Evolutionary conservation across 139 green algal genomes (phyloP).

Genomic region (Desmodesmus armatus): DNA sequence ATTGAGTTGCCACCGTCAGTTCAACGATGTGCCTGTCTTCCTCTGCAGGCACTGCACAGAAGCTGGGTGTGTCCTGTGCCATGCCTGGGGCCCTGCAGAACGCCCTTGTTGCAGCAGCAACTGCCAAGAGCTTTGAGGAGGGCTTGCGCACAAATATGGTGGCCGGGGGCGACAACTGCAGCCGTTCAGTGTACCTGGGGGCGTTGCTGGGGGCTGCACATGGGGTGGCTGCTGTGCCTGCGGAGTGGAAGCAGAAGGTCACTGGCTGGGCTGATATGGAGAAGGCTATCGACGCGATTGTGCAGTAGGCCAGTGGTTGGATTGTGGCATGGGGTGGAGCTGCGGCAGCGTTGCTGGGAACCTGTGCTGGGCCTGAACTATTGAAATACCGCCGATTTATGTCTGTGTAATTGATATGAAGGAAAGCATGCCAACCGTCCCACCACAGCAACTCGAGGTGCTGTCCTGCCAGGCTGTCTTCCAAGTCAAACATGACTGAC

Average conservation of each 20-base stretch:
- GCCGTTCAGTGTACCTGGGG: slow-evolving; percentile 52
- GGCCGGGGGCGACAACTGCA: slow-evolving; percentile 71
- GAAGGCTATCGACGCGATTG: not conserved
- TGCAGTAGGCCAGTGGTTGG: not conserved
- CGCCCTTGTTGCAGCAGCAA: slow-evolving; percentile 49
- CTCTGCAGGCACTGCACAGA: slow-evolving; percentile 16
- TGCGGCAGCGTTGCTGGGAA: too few species aligned
- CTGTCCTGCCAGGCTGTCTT: too few species aligned
- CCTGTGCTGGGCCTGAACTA: too few species aligned
- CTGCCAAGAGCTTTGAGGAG: slow-evolving; percentile 51
- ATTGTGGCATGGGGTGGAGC: not conserved
- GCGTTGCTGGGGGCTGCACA: slow-evolving; percentile 59
- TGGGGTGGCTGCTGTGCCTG: slow-evolving; percentile 21
- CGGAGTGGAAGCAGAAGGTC: slow-evolving; percentile 20
- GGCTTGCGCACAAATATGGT: slow-evolving; percentile 67
- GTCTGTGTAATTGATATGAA: too few species aligned
- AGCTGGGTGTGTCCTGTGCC: slow-evolving; percentile 48
- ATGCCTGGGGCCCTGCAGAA: slow-evolving; percentile 59
- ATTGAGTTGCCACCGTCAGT: too few species aligned
- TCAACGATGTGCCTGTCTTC: too few species aligned
- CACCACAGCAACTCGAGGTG: too few species aligned
- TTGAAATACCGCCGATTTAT: too few species aligned
- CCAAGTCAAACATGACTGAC: too few species aligned
- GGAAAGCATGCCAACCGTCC: too few species aligned
- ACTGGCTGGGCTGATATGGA: slow-evolving; percentile 25